A percentile compares a stretch with the other conserved stretches of the same genome.
Conservation (phyloP, 1,284 basidiomycete species). For the Heterobasidion parviporum region DNA sequence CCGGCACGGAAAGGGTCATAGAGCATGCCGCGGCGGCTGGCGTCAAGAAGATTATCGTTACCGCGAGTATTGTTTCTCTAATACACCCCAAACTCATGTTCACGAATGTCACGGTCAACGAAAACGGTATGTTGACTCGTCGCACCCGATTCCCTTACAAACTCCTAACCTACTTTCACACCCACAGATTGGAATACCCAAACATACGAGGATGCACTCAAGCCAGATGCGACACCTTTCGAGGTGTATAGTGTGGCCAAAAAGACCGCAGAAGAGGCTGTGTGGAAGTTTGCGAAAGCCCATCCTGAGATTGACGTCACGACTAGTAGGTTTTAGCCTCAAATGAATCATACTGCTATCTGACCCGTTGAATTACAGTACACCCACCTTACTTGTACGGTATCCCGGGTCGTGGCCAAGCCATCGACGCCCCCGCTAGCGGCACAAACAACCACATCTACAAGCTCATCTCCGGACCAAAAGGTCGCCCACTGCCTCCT, state of each 20-base stretch:
- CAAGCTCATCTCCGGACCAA: not conserved
- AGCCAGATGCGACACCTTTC: not conserved
- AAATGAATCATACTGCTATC: not conserved
- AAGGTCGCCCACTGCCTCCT: not conserved
- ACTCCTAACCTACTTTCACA: not conserved
- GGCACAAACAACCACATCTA: constrained; percentile 1
- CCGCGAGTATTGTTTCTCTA: not conserved
- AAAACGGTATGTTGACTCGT: not conserved
- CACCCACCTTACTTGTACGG: not conserved
- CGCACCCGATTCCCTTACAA: not conserved
- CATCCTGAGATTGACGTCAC: constrained; percentile 26
- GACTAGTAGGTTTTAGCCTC: constrained; percentile 14
- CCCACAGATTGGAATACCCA: not conserved
- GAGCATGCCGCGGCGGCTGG: not conserved
- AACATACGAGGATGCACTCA: not conserved
- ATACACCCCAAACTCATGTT: not conserved
- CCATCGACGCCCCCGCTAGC: not conserved
- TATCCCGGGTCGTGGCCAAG: not conserved
- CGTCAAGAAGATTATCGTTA: not conserved
- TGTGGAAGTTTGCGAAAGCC: constrained; percentile 26
- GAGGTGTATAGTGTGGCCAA: constrained; percentile 26
- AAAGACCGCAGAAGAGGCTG: constrained; percentile 25
- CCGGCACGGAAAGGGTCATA: not conserved
- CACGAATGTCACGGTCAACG: not conserved
- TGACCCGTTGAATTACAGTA: not conserved